A percentile compares a stretch with the other conserved stretches of the same genome.
These are phyloP conservation scores for Lecanicillium sp. DNA, from an alignment of 2,329 filamentous ascomycete genomes.

Conservation along the genomic window DNA sequence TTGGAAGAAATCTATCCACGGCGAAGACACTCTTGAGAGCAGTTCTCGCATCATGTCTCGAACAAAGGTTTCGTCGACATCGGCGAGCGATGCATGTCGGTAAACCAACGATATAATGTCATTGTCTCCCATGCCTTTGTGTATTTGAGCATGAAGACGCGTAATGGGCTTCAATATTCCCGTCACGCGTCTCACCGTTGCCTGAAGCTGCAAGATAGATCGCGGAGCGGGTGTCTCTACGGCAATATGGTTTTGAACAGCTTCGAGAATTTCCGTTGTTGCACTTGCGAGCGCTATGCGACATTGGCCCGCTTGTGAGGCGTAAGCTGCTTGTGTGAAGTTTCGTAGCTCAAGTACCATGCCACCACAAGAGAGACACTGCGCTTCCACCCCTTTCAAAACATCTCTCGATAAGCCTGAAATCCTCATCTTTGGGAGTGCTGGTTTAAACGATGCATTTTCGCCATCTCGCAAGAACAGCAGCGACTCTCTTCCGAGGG, in stretches of 20 bases:
- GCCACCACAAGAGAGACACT: constrained; percentile 40
- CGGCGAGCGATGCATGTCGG: constrained; percentile 51
- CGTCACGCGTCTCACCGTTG: constrained; percentile 36
- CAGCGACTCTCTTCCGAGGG: constrained; percentile 62
- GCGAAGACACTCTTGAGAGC: constrained; percentile 51
- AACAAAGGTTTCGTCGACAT: constrained; percentile 54
- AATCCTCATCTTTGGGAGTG: constrained; percentile 38
- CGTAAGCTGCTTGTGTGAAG: constrained; percentile 39
- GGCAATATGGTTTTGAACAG: constrained; percentile 41
- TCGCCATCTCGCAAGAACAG: constrained; percentile 56
- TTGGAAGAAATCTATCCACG: constrained; percentile 60
- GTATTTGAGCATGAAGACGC: constrained; percentile 39
- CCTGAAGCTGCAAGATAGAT: constrained; percentile 46
- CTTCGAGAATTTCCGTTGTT: constrained; percentile 37
- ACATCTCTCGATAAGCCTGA: constrained; percentile 47
- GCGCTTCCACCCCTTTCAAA: constrained; percentile 35
- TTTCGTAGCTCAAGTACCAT: constrained; percentile 34
- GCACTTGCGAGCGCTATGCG: constrained; percentile 44
- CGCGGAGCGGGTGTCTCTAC: constrained; percentile 29
- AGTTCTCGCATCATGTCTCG: constrained; percentile 60
- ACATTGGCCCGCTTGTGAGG: constrained; percentile 33
- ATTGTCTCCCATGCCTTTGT: constrained; percentile 43
- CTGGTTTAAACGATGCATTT: constrained; percentile 42
- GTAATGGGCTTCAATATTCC: constrained; percentile 44
- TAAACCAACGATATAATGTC: constrained; percentile 54